Conservation (phyloP, 1,284 basidiomycete genomes). For the Ustilago trichophora region DNA sequence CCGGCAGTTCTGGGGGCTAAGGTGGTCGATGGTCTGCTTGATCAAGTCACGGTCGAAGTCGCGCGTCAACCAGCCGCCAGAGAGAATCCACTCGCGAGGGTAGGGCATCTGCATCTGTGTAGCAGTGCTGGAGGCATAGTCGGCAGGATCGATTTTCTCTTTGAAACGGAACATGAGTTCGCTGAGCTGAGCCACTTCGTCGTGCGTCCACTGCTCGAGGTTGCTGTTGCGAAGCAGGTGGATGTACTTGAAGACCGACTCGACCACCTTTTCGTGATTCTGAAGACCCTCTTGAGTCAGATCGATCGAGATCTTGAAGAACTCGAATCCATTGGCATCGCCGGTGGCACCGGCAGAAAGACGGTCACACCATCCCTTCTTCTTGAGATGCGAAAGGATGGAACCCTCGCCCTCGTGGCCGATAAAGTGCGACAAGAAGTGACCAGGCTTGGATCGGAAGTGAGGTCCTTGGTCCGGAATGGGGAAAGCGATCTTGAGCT, state of each 20-base stretch:
- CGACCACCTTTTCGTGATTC: slow-evolving; percentile 79
- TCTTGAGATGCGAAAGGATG: slow-evolving; percentile 88
- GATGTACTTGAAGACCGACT: slow-evolving; percentile 86
- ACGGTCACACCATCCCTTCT: slow-evolving; percentile 86
- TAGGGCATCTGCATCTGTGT: slow-evolving; percentile 81
- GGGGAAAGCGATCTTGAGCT: slow-evolving; percentile 81
- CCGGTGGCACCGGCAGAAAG: slow-evolving; percentile 79
- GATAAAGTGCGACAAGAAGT: slow-evolving; percentile 84
- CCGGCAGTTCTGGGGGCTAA: slow-evolving; percentile 76
- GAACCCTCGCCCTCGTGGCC: slow-evolving; percentile 98
- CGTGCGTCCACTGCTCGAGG: slow-evolving; percentile 79
- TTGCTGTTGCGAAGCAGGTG: slow-evolving; percentile 77
- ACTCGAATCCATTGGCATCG: slow-evolving; percentile 79
- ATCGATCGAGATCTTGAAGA: slow-evolving; percentile 85
- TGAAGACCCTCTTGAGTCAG: slow-evolving; percentile 89
- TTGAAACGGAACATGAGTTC: slow-evolving; percentile 85
- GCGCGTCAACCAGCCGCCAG: slow-evolving; percentile 78
- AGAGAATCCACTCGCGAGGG: slow-evolving; percentile 81
- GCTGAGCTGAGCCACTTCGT: slow-evolving; percentile 80
- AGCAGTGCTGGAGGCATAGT: slow-evolving; percentile 81
- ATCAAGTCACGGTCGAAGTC: slow-evolving; percentile 80
- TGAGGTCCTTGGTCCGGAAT: slow-evolving; percentile 77
- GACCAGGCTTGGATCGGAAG: slow-evolving; percentile 81
- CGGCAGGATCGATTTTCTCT: slow-evolving; percentile 82
- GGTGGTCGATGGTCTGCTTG: slow-evolving; percentile 73